Base-by-base conservation (phyloP, 352 stramenopile genomes). In the Halophytophthora batemanensis region DNA sequence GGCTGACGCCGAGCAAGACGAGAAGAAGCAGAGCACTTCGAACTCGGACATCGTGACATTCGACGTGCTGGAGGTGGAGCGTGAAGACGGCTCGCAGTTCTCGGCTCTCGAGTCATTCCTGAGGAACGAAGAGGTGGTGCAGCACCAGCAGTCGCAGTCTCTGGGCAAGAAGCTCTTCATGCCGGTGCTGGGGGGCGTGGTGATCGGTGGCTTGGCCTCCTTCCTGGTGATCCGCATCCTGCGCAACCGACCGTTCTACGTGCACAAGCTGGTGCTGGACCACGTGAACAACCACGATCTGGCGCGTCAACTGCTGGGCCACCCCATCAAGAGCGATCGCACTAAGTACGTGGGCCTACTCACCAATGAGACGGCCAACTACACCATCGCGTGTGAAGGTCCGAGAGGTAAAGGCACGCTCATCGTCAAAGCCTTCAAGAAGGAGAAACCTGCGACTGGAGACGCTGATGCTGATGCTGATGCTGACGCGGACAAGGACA, bases 221-320 rank as follows among this genome's bases (percentile, higher is more conserved):
- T 90, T 88, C 61, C 76, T 87, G 31, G 56, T 81, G 19, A 86
- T 90, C 48, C 80, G 80, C 19, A 87, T 90, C 47, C 52, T 90
- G 34, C 80, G 75, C 51, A 88, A 88, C 55, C 74, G 77, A 41
- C 73, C 80, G 45, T 86, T 82, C 51, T 90, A 90, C 71, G 77
- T 88, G 57, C 80, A 88, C 70, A 90, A 88, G 39, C 51, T 90
- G 25, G 80, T 83, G 42, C 55, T 90, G 19, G 80, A 88, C 50
- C 77, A 82, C 35, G 74, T 87, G 14, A 90, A 90, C 58, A 86
- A 87, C 56, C 77, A 71, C 59, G 66, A 78, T n/a, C 54, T 63
- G 45, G 80, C 80, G 13, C 72, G 77, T 0, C 64, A 75, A 37
- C 43, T 84, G 17, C 64, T 90, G 8, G 79, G 79, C 17, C 68